phyloP scores from a whole-genome alignment of 257 asterid genomes.

The Ophiorrhiza pumila region DNA sequence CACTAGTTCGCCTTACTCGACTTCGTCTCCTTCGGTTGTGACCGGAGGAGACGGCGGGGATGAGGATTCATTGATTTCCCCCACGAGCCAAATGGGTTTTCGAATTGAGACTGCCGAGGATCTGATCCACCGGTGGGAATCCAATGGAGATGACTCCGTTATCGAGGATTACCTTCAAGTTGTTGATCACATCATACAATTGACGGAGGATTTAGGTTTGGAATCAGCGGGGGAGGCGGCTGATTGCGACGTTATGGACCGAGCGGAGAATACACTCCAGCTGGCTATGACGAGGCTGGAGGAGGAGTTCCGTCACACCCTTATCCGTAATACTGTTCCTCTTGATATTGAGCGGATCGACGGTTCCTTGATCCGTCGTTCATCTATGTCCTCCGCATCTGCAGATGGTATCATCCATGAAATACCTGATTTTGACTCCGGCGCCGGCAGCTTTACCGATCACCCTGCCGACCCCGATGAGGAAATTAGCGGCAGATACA shows the following conservation, averaged over 20 bases:
- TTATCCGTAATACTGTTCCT: constrained; percentile 54
- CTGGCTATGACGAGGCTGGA: constrained; percentile 79
- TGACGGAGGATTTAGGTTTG: constrained; percentile 62
- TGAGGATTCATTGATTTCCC: constrained; percentile 4
- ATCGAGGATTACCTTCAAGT: constrained; percentile 55
- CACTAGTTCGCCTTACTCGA: constrained; percentile 7
- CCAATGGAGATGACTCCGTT: constrained; percentile 26
- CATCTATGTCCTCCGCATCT: constrained; percentile 39
- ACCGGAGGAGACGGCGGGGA: not conserved
- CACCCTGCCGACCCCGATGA: constrained; percentile 39
- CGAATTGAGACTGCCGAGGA: constrained; percentile 59
- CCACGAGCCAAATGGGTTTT: constrained; percentile 21
- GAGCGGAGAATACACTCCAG: constrained; percentile 79
- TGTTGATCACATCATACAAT: constrained; percentile 66
- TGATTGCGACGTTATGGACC: constrained; percentile 43
- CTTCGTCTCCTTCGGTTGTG: constrained; percentile 24
- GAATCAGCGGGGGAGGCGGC: constrained; percentile 20
- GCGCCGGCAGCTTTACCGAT: constrained; percentile 20
- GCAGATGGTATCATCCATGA: constrained; percentile 29
- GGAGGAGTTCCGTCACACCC: constrained; percentile 75
- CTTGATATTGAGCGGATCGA: constrained; percentile 68
- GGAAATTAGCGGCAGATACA: constrained; percentile 61
- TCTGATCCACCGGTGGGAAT: constrained; percentile 35
- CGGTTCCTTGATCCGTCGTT: constrained; percentile 34
- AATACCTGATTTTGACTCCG: constrained; percentile 56